A percentile compares a stretch with the other conserved stretches of the same genome.
Evolutionary conservation across 345 rosid species (phyloP).

Genomic region (Eucalyptus cladocalyx): DNA sequence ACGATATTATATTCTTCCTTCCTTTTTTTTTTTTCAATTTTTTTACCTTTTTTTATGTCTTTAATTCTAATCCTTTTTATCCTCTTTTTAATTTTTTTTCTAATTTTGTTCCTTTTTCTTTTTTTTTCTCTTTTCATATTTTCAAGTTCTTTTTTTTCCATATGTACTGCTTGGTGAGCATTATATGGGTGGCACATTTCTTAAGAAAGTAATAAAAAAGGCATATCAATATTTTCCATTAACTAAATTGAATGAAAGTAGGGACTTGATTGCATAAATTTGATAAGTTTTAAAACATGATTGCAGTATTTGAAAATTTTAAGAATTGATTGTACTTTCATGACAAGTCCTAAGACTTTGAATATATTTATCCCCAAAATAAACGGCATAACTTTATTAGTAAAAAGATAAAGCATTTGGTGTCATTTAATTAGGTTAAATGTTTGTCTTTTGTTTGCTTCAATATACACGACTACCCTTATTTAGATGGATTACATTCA

Average conservation of each 20-base stretch:
- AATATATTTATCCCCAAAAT: background rate
- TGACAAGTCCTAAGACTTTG: fast-evolving
- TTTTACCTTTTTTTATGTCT: background rate
- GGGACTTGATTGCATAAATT: background rate
- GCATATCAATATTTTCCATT: background rate
- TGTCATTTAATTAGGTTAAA: background rate
- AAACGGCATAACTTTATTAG: background rate
- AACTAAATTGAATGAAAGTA: background rate
- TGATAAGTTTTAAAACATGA: background rate
- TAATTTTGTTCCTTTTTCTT: background rate
- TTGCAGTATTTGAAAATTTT: fast-evolving
- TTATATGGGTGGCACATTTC: background rate
- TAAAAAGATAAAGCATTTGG: background rate
- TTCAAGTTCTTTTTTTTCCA: background rate
- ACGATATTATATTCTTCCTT: fast-evolving
- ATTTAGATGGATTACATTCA: background rate
- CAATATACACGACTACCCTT: background rate
- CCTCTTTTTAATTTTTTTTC: background rate
- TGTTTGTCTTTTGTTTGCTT: background rate
- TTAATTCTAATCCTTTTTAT: background rate
- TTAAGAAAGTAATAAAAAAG: background rate
- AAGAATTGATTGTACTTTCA: background rate
- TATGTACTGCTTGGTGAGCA: fast-evolving
- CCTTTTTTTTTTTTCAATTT: background rate
- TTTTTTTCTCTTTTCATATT: background rate